Evolutionary conservation across 371 early-diverging fungal genomes (phyloP).

Genomic region (Mortierella sp.): DNA sequence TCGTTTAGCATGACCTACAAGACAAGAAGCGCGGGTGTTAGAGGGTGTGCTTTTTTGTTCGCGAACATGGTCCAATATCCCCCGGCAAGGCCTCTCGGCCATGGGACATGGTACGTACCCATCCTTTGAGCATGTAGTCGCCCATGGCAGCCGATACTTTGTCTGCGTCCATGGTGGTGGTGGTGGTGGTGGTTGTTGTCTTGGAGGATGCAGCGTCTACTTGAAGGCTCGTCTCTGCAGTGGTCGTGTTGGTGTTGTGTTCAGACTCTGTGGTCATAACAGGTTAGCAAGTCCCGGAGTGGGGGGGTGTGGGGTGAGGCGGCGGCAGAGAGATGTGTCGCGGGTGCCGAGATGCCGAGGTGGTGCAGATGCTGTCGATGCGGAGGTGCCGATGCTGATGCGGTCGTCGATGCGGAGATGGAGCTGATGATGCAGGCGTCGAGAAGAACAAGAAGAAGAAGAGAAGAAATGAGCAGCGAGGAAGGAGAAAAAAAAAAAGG

Average conservation of each 20-base stretch:
- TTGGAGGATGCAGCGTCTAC: not conserved
- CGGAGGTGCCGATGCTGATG: not conserved
- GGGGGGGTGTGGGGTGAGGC: no score
- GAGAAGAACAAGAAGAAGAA: conserved; percentile 1
- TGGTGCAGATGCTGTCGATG: not conserved
- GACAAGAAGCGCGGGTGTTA: not conserved
- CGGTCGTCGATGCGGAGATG: not conserved
- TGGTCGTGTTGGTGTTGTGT: not conserved
- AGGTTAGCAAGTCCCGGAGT: no score
- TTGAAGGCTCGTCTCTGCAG: not conserved
- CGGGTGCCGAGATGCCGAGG: not conserved
- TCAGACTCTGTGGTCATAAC: not conserved
- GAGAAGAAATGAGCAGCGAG: not conserved
- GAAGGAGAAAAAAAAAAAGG: not conserved
- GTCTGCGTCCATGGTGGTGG: conserved; percentile 26
- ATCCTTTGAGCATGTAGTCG: conserved; percentile 46
- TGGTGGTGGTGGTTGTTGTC: not conserved
- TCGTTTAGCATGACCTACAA: conserved; percentile 45
- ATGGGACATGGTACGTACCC: conserved; percentile 22
- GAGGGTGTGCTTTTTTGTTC: not conserved
- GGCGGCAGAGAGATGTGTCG: not conserved
- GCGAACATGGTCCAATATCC: no score
- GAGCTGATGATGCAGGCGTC: not conserved
- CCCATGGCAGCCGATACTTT: conserved; percentile 51
- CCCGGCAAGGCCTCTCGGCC: no score